phyloP scores from a whole-genome alignment of 805 yeast species.

The Lipomyces chichibuensis region DNA sequence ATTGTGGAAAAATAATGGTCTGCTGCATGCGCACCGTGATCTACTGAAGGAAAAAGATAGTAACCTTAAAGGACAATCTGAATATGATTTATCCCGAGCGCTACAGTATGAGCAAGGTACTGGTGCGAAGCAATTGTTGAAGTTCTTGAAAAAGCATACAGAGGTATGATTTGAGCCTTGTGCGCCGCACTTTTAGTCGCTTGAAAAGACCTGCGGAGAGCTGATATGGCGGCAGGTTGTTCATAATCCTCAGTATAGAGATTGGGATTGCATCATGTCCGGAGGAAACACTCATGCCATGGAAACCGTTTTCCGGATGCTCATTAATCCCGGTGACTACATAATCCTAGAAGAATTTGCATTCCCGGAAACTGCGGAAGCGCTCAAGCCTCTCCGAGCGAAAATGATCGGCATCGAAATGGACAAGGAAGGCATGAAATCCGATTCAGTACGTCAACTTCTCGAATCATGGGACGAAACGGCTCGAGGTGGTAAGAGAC shows the following conservation, averaged over 20 bases:
- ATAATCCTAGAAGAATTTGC: conserved; percentile 80
- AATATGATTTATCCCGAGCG: conserved; percentile 74
- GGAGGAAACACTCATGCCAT: conserved; percentile 88
- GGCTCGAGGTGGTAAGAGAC: conserved; percentile 56
- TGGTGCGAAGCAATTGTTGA: conserved; percentile 72
- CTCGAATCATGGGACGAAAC: conserved; percentile 69
- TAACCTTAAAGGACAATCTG: conserved; percentile 46
- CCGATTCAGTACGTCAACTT: conserved; percentile 64
- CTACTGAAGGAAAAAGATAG: conserved; percentile 31
- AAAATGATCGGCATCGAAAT: conserved; percentile 71
- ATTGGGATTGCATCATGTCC: conserved; percentile 73
- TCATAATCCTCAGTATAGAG: conserved; percentile 52
- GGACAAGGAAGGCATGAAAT: conserved; percentile 78
- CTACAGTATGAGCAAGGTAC: conserved; percentile 87
- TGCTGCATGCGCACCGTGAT: conserved; percentile 40
- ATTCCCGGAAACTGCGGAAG: conserved; percentile 82
- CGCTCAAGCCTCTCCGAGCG: conserved; percentile 74
- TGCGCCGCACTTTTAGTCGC: not conserved
- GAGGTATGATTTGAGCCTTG: conserved; percentile 8
- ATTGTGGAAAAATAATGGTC: conserved; percentile 78
- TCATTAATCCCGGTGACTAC: conserved; percentile 78
- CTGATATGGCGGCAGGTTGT: conserved; percentile 10
- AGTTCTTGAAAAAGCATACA: conserved; percentile 73
- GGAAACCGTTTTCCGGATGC: conserved; percentile 83
- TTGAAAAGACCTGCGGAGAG: not conserved